phyloP scores from a whole-genome alignment of 495 filamentous ascomycete species.

The Lasiosphaeria hispida region DNA sequence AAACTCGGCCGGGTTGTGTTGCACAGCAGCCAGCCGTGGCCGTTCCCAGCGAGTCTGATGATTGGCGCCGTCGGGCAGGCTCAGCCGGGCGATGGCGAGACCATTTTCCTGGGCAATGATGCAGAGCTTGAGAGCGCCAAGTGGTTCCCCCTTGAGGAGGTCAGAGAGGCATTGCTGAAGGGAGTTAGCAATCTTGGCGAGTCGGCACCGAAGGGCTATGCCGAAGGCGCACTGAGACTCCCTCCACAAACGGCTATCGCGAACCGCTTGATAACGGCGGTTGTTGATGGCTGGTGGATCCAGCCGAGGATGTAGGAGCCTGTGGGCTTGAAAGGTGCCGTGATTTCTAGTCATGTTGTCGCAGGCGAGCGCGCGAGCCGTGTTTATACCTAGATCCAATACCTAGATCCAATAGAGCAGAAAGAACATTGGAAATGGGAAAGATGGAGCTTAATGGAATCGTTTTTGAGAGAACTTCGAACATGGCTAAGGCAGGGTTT shows the following conservation, averaged over 20 bases:
- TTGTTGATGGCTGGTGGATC: conserved; percentile 41
- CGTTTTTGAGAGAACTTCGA: no score
- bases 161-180: conserved; percentile 57
- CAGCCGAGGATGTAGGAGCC: conserved; percentile 38
- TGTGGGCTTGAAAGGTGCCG: no score
- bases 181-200: conserved; percentile 69
- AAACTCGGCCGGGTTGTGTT: conserved; percentile 81
- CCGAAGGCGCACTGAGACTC: conserved; percentile 66
- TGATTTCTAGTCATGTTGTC: no score
- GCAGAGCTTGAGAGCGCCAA: conserved; percentile 85
- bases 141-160: conserved; percentile 76
- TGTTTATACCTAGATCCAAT: no score
- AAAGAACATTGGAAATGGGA: no score
- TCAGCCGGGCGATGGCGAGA: conserved; percentile 69
- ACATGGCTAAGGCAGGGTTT: no score
- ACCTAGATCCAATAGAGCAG: no score
- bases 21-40: conserved; percentile 83
- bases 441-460: no score
- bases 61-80: conserved; percentile 92
- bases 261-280: conserved; percentile 61
- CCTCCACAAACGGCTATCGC: conserved; percentile 79
- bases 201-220: conserved; percentile 59
- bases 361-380: no score
- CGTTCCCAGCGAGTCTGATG: conserved; percentile 77
- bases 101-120: conserved; percentile 79